A percentile compares a stretch with the other conserved stretches of the same genome.
phyloP scores from a whole-genome alignment of 345 rosid genomes.

The Psidium friedrichsthalianum region DNA sequence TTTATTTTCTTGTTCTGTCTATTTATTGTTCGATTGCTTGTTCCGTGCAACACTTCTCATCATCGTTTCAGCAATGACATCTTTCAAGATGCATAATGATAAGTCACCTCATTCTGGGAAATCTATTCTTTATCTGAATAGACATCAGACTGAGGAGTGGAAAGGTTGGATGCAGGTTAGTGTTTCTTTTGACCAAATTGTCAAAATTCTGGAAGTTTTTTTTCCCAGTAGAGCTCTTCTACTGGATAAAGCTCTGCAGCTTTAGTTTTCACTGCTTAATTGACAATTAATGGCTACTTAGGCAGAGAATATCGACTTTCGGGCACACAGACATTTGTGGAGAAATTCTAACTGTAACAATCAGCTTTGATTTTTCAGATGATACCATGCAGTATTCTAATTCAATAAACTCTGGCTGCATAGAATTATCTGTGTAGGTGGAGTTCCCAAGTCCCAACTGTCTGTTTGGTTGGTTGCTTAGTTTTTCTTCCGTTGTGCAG shows the following conservation, averaged over 20 bases:
- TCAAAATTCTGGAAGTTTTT: not conserved
- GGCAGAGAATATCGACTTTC: not conserved
- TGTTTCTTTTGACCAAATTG: conserved; percentile 1
- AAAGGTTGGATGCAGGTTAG: conserved; percentile 99
- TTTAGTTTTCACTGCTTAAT: not conserved
- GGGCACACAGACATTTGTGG: not conserved
- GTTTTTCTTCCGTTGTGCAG: conserved; percentile 28
- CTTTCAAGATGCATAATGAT: conserved; percentile 80
- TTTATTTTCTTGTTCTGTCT: no score
- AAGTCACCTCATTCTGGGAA: conserved; percentile 85
- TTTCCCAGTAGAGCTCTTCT: not conserved
- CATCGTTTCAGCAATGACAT: conserved; percentile 86
- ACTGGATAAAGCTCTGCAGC: not conserved
- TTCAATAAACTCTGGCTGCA: not conserved
- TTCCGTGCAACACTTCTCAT: no score
- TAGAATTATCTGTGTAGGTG: not conserved
- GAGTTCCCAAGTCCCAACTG: not conserved
- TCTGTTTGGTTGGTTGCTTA: not conserved
- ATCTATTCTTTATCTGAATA: conserved; percentile 80
- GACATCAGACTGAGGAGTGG: conserved; percentile 99
- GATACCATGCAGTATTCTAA: not conserved
- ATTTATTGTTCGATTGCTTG: no score
- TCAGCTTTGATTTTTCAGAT: not conserved
- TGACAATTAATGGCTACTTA: not conserved
- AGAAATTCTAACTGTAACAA: not conserved